Conservation (phyloP, 2,329 filamentous ascomycete species). For the Beauveria sp. region DNA sequence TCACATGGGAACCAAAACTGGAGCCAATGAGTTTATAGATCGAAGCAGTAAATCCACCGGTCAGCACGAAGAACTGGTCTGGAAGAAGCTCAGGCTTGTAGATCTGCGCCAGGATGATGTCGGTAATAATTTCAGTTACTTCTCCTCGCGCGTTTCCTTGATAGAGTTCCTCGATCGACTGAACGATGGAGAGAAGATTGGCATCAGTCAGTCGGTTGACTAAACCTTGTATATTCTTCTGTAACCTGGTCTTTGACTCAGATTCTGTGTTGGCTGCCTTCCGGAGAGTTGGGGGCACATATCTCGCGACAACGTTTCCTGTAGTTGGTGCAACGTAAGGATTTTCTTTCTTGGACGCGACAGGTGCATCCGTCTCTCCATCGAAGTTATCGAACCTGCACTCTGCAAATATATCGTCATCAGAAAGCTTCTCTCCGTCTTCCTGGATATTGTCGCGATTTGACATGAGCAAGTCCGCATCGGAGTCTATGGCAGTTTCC, state of each 20-base stretch:
- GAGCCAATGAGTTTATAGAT: constrained; percentile 81
- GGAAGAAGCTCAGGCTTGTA: constrained; percentile 70
- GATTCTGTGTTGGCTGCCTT: constrained; percentile 54
- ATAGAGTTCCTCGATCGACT: constrained; percentile 77
- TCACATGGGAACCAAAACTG: constrained; percentile 81
- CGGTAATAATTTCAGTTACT: constrained; percentile 73
- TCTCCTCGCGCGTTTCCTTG: constrained; percentile 77
- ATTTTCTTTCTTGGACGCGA: constrained; percentile 59
- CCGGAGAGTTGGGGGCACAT: constrained; percentile 80
- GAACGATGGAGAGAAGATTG: constrained; percentile 77
- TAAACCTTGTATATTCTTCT: constrained; percentile 76
- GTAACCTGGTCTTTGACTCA: constrained; percentile 61
- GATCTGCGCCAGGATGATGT: constrained; percentile 71
- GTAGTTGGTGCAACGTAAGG: constrained; percentile 72
- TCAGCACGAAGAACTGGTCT: constrained; percentile 85
- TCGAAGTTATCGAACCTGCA: constrained; percentile 32
- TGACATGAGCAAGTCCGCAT: constrained; percentile 20
- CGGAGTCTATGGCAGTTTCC: constrained; percentile 27
- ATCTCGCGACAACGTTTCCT: constrained; percentile 54
- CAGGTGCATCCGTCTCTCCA: constrained; percentile 24
- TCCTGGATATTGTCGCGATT: constrained; percentile 25
- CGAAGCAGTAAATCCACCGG: constrained; percentile 82
- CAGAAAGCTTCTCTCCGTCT: constrained; percentile 12
- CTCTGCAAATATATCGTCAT: constrained; percentile 30
- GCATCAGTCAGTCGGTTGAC: constrained; percentile 91